These are phyloP conservation scores for Geotrichum cucujoidarum DNA, from an alignment of 1,139 yeast genomes.

Conservation along the genomic window DNA sequence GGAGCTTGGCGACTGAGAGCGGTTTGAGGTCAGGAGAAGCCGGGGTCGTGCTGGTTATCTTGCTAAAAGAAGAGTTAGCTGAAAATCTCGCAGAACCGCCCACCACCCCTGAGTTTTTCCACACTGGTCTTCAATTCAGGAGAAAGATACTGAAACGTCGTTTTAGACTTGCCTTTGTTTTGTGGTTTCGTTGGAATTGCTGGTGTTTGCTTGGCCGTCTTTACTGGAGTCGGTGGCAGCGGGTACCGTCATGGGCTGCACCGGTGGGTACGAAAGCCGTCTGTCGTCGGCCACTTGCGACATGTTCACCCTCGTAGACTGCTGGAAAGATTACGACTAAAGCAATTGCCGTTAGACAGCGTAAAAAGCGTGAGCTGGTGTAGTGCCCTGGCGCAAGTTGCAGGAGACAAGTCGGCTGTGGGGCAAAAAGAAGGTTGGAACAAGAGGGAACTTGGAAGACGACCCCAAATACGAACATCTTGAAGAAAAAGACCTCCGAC, in stretches of 20 bases:
- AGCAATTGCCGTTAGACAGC: background rate
- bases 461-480: no score
- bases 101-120: no score
- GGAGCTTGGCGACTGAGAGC: background rate
- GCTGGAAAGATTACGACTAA: no score
- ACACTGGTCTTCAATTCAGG: no score
- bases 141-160: no score
- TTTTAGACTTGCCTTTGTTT: no score
- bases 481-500: constrained; percentile 21
- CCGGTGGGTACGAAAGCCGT: constrained; percentile 1
- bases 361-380: background rate
- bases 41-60: background rate
- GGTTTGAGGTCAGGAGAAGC: background rate
- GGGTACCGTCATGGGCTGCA: background rate
- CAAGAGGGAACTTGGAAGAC: constrained; percentile 13
- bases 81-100: no score
- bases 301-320: no score
- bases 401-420: background rate
- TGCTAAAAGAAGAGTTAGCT: no score
- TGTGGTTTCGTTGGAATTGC: no score
- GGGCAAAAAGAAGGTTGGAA: background rate
- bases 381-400: background rate
- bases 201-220: no score
- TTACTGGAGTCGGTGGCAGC: background rate
- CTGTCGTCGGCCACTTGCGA: background rate